Evolutionary conservation across 2,329 filamentous ascomycete genomes (phyloP).

Genomic region (Xylariaceae sp.): DNA sequence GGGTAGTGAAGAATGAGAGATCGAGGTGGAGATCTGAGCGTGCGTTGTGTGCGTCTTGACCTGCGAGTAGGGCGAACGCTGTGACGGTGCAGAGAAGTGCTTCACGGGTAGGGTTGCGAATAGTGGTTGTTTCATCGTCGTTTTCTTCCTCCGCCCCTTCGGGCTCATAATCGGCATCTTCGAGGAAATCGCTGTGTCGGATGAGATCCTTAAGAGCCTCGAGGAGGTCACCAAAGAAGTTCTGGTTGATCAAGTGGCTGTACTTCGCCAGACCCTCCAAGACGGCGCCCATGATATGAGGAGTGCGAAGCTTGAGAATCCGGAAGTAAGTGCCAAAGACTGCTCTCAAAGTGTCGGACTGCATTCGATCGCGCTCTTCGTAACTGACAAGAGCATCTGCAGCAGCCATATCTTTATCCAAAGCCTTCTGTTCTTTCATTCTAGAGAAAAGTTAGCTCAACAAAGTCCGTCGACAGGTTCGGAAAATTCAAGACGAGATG

Average conservation of each 20-base stretch:
- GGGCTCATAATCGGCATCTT: constrained; percentile 40
- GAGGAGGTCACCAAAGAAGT: constrained; percentile 95
- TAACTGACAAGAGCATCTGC: constrained; percentile 88
- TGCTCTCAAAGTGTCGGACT: constrained; percentile 91
- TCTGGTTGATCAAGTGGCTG: constrained; percentile 94
- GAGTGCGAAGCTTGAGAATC: constrained; percentile 77
- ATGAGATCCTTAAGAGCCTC: constrained; percentile 94
- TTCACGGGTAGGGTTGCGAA: constrained; percentile 77
- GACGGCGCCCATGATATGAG: constrained; percentile 92
- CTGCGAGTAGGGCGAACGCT: constrained; percentile 91
- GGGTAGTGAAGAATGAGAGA: constrained; percentile 89
- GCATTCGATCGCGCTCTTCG: constrained; percentile 89
- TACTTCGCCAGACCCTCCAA: constrained; percentile 76
- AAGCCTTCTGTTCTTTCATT: constrained; percentile 76
- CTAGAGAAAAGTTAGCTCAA: constrained; percentile 30
- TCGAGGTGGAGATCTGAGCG: constrained; percentile 80
- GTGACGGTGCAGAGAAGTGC: constrained; percentile 92
- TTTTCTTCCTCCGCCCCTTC: constrained; percentile 37
- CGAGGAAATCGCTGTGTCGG: constrained; percentile 62
- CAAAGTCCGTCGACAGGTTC: not conserved
- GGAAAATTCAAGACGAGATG: not conserved
- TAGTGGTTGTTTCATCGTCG: constrained; percentile 44
- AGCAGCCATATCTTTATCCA: constrained; percentile 90
- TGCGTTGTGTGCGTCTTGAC: constrained; percentile 86
- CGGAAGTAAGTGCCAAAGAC: constrained; percentile 96